Percentiles rank a stretch among this genome's conserved stretches.
Evolutionary conservation across 2,329 filamentous ascomycete genomes (phyloP).

Genomic region (Fusarium mangiferae): DNA sequence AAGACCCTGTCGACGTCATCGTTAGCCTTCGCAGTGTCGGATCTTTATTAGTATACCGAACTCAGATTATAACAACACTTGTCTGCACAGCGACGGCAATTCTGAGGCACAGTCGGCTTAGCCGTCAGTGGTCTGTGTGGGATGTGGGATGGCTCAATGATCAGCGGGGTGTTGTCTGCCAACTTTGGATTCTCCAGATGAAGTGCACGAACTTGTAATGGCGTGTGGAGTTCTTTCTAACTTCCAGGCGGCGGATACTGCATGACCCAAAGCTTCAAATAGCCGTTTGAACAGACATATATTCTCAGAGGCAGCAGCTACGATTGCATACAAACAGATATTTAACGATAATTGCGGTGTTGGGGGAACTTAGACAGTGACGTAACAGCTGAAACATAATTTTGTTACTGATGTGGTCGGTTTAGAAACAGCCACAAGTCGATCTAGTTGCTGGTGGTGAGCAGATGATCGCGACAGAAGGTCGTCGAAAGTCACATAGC

Average conservation of each 20-base stretch:
- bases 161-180: conserved; percentile 28
- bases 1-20: conserved; percentile 22
- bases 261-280: neutral
- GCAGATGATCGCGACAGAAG: neutral
- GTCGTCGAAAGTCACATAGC: conserved; percentile 2
- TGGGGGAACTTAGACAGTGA: neutral
- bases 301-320: neutral
- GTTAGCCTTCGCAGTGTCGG: conserved; percentile 4
- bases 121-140: conserved; percentile 36
- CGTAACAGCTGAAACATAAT: neutral
- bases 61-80: conserved; percentile 6
- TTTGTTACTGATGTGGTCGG: neutral
- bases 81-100: conserved; percentile 17
- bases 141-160: conserved; percentile 28
- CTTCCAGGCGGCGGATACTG: neutral
- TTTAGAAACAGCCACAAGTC: neutral
- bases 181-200: conserved; percentile 12
- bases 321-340: neutral
- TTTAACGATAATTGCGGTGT: neutral
- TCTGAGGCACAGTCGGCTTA: conserved; percentile 39
- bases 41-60: conserved; percentile 17
- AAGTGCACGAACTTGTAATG: neutral
- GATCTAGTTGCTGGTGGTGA: neutral
- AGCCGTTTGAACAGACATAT: neutral
- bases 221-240: neutral